Conservation (phyloP, 305 asterid genomes). For the Lippia alba region DNA sequence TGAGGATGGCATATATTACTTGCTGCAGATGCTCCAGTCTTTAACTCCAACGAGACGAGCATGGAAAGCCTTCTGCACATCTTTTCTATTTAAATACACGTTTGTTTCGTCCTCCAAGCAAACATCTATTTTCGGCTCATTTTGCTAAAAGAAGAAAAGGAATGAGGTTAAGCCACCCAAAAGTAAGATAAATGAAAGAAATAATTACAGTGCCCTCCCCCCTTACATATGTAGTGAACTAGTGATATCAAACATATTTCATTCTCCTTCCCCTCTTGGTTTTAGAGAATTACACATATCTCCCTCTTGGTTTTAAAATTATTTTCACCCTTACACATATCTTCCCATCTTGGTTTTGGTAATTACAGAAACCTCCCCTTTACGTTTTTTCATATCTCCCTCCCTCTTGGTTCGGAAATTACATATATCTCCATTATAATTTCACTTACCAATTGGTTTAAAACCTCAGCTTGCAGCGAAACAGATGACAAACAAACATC, state of each 20-base stretch:
- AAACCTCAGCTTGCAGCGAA: conserved; percentile 44
- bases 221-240: background rate
- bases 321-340: no score
- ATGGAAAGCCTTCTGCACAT: conserved; percentile 77
- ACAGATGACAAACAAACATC: conserved; percentile 62
- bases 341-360: no score
- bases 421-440: no score
- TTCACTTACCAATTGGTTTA: conserved; percentile 44
- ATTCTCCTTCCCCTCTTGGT: background rate
- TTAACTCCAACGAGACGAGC: conserved; percentile 76
- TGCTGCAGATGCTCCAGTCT: conserved; percentile 78
- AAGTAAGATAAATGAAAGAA: background rate
- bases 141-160: conserved; percentile 36
- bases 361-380: no score
- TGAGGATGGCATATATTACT: conserved; percentile 43
- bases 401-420: background rate
- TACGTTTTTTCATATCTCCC: background rate
- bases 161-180: background rate
- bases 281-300: background rate
- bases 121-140: conserved; percentile 55
- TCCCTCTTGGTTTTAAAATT: background rate
- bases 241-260: background rate
- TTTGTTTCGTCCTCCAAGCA: conserved; percentile 69
- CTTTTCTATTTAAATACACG: conserved; percentile 62
- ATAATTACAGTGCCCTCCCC: background rate